A percentile compares a stretch with the other conserved stretches of the same genome.
Conservation (phyloP, 441 rosid genomes). For the Monsonia emarginata region DNA sequence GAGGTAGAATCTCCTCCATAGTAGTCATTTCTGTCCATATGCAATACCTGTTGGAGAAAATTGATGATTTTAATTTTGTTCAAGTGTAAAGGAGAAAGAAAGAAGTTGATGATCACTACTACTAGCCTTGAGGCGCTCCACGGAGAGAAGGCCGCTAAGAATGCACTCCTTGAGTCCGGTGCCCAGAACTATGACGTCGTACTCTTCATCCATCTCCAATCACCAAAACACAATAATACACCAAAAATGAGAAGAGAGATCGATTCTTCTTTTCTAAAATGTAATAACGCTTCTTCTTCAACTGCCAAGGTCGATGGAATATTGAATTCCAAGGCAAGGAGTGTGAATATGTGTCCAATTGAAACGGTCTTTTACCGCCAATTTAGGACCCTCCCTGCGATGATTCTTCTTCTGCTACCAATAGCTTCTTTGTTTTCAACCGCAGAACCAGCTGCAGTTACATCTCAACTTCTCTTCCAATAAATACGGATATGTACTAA, state of each 20-base stretch:
- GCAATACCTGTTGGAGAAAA: slow-evolving; percentile 15
- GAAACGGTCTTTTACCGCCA: too few relatives aligned
- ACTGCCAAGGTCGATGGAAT: too few relatives aligned
- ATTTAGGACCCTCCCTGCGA: too few relatives aligned
- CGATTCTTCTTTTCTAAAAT: too few relatives aligned
- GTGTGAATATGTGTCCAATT: too few relatives aligned
- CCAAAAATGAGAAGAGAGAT: too few relatives aligned
- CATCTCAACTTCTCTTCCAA: not conserved
- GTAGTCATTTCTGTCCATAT: slow-evolving; percentile 25
- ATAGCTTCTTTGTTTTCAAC: not conserved
- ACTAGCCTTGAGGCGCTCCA: slow-evolving; percentile 19
- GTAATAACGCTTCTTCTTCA: too few relatives aligned
- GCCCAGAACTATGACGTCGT: slow-evolving; percentile 17
- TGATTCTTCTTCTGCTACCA: too few relatives aligned
- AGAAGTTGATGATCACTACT: not conserved
- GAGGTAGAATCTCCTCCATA: slow-evolving; percentile 24
- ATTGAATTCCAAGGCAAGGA: not conserved
- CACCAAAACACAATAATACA: too few relatives aligned
- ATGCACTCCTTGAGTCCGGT: slow-evolving; percentile 22
- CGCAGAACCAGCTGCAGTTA: not conserved
- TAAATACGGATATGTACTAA: too few relatives aligned
- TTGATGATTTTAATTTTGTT: not conserved
- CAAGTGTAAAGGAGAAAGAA: too few relatives aligned
- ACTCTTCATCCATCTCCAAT: slow-evolving; percentile 15
- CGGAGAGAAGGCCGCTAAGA: slow-evolving; percentile 21